A percentile compares a stretch with the other conserved stretches of the same genome.
phyloP scores from a whole-genome alignment of 345 rosid genomes.

The Eucalyptus tenuipes region DNA sequence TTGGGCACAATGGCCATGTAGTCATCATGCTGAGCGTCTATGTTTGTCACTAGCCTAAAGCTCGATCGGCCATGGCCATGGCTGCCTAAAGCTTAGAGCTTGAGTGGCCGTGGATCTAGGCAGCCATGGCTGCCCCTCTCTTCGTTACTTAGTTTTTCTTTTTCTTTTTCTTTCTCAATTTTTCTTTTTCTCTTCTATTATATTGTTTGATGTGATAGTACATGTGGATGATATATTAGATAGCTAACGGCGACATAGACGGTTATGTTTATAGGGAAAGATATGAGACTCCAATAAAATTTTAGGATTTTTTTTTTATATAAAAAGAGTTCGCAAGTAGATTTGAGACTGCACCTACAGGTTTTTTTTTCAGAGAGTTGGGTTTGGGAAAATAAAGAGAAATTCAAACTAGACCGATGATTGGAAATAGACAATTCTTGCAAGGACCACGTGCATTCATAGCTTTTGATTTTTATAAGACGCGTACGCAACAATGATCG shows the following conservation, averaged over 20 bases:
- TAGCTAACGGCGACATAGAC: fast-evolving
- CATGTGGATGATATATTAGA: fast-evolving
- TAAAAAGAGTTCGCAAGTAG: neutral
- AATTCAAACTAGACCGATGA: neutral
- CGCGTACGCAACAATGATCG: fast-evolving
- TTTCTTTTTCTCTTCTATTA: neutral
- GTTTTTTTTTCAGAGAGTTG: neutral
- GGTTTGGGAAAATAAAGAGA: neutral
- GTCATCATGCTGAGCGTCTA: neutral
- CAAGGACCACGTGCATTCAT: fast-evolving
- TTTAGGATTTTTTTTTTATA: neutral
- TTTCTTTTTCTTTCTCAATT: neutral
- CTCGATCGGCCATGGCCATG: neutral
- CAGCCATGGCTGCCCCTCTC: neutral
- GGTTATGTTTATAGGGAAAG: neutral
- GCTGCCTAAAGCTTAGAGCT: neutral
- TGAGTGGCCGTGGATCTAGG: neutral
- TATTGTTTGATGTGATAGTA: neutral
- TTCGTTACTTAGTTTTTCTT: too few species aligned
- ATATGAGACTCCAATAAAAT: neutral
- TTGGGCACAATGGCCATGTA: neutral
- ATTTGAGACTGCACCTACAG: fast-evolving
- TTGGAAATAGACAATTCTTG: fast-evolving
- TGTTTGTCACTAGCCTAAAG: neutral
- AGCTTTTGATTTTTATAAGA: neutral